Conservation (phyloP, 768 basidiomycete species). For the Suillus americanus region DNA sequence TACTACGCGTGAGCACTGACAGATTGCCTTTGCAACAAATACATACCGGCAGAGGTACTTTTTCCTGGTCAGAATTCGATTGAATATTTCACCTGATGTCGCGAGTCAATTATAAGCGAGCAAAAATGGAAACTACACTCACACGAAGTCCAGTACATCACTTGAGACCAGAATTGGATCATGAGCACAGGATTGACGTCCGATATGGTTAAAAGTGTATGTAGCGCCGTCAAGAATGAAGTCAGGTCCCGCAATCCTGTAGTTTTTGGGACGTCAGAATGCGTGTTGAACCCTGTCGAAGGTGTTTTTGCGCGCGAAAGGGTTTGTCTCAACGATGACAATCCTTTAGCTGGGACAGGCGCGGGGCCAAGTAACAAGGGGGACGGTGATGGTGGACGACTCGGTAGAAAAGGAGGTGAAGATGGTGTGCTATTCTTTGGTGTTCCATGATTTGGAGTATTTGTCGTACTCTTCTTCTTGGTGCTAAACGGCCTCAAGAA, state of each 20-base stretch:
- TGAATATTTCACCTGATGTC: conserved; percentile 74
- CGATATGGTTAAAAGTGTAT: conserved; percentile 79
- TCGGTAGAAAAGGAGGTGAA: conserved; percentile 47
- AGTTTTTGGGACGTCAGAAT: conserved; percentile 43
- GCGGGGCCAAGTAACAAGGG: conserved; percentile 41
- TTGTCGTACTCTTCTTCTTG: conserved; percentile 50
- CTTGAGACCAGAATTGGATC: conserved; percentile 93
- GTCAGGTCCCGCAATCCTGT: conserved; percentile 60
- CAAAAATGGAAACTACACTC: conserved; percentile 31
- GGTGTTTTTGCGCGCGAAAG: conserved; percentile 54
- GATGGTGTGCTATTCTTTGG: conserved; percentile 39
- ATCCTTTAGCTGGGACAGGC: conserved; percentile 49
- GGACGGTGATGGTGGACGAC: conserved; percentile 54
- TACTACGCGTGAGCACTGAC: conserved; percentile 12
- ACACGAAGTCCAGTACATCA: conserved; percentile 99
- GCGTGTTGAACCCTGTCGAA: conserved; percentile 46
- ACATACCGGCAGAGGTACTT: conserved; percentile 88
- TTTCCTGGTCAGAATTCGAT: conserved; percentile 84
- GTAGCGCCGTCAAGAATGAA: conserved; percentile 80
- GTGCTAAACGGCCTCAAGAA: conserved; percentile 72
- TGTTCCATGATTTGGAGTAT: conserved; percentile 25
- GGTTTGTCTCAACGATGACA: conserved; percentile 69
- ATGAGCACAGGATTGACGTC: conserved; percentile 88
- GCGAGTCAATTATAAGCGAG: conserved; percentile 15
- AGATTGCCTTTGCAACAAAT: background rate